These are phyloP conservation scores for Pulveroboletus sp. DNA, from an alignment of 768 basidiomycete species.

Conservation along the genomic window DNA sequence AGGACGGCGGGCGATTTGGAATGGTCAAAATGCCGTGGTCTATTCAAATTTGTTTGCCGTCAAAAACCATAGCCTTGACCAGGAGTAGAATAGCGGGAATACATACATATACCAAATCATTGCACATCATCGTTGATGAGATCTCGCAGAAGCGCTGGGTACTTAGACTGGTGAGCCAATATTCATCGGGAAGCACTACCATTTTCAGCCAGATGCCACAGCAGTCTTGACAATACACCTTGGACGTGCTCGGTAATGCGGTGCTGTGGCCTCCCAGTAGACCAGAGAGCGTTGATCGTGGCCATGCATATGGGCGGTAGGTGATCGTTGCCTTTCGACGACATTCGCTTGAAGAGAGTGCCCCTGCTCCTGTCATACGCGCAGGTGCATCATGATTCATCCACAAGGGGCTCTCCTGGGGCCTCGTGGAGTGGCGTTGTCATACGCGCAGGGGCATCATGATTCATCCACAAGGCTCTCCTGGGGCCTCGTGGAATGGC, in stretches of 20 bases:
- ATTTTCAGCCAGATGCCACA: not conserved
- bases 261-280: too few relatives aligned
- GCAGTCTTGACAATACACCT: too few relatives aligned
- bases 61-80: not conserved
- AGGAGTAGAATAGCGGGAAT: not conserved
- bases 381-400: too few relatives aligned
- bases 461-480: too few relatives aligned
- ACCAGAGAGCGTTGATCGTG: too few relatives aligned
- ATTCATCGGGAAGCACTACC: not conserved
- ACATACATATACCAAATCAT: constrained; percentile 1
- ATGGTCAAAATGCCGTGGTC: not conserved
- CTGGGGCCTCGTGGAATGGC: not conserved
- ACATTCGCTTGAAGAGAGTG: too few relatives aligned
- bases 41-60: not conserved
- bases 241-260: too few relatives aligned
- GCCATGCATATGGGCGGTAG: too few relatives aligned
- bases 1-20: not conserved
- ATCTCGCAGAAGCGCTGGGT: not conserved
- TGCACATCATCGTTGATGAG: not conserved
- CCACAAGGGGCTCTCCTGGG: too few relatives aligned
- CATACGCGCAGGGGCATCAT: too few relatives aligned
- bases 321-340: too few relatives aligned
- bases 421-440: not conserved
- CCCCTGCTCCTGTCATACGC: too few relatives aligned
- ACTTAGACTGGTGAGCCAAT: not conserved